Conservation (phyloP, 164 flowering plant species). For the Aristolochia contorta region DNA sequence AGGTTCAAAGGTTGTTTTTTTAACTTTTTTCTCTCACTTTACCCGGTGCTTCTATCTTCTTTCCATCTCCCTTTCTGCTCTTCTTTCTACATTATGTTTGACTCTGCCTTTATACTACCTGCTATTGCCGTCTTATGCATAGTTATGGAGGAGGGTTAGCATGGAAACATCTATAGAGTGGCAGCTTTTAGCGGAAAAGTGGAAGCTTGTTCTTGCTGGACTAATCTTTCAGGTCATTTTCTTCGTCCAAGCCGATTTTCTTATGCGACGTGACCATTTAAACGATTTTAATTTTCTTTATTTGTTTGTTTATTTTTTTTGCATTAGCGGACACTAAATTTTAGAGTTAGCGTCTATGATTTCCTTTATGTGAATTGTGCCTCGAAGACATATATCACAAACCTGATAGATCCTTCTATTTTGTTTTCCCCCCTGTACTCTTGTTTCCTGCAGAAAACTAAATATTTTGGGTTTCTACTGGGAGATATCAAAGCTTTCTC, state of each 20-base stretch:
- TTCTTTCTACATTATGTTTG: not conserved
- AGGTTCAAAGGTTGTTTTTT: constrained; percentile 66
- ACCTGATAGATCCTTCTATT: too few relatives aligned
- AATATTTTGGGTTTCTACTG: too few relatives aligned
- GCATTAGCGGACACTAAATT: too few relatives aligned
- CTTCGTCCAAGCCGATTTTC: not conserved
- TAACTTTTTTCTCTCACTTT: not conserved
- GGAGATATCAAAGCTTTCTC: too few relatives aligned
- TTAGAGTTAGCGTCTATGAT: too few relatives aligned
- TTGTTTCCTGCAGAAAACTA: too few relatives aligned
- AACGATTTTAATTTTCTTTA: constrained; percentile 2
- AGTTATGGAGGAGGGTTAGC: constrained; percentile 90
- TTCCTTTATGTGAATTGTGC: too few relatives aligned
- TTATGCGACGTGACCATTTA: not conserved
- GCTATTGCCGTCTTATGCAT: constrained; percentile 12
- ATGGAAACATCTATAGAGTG: constrained; percentile 62
- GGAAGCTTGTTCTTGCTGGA: constrained; percentile 83
- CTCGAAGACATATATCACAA: too few relatives aligned
- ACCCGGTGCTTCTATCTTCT: not conserved
- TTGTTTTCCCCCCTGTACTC: too few relatives aligned
- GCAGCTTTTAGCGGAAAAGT: constrained; percentile 62
- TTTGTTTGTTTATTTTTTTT: not conserved
- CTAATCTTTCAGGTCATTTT: constrained; percentile 64
- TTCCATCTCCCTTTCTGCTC: not conserved
- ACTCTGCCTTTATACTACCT: not conserved